Evolutionary conservation across 257 asterid genomes (phyloP), one percentile per base, ranked within the genome.

Genomic region (Jaltomata sinuosa): DNA sequence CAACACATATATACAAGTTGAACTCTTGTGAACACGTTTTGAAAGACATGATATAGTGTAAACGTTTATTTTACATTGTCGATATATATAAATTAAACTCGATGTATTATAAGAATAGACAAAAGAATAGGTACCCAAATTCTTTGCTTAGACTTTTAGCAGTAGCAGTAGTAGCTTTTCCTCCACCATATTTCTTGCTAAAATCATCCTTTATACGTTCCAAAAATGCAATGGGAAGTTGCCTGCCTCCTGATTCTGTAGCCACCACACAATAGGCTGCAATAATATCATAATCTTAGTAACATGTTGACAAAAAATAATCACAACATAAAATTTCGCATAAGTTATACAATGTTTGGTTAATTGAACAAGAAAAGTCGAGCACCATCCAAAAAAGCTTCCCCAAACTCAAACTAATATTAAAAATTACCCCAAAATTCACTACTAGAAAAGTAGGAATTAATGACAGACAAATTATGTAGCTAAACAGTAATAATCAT

Each of bases 241-340:
- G 90, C 45, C 92, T 89, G 3, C 94, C 94, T 22, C 89, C 93
- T 34, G 91, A 84, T 79, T 91, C 94, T 25, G 85, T 49, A 38
- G 94, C 94, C 77, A 91, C 94, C 31, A 89, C 91, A 42, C 94
- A 91, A 59, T 87, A 90, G 81, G 92, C 94, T 91, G 85, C 84
- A 84, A 65, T 47, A n/a, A n/a, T n/a, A n/a, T n/a, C n/a, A n/a
- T n/a, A n/a, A n/a, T n/a, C n/a, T n/a, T n/a, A n/a, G n/a, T n/a
- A n/a, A n/a, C n/a, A n/a, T n/a, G n/a, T n/a, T n/a, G n/a, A n/a
- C n/a, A n/a, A n/a, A 38, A 22, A 57, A 57, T n/a, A 57, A 59
- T 59, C 1, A 57, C 31, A 57, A 1, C 31, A 57, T 55, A 6
- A 38, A 71, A n/a, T 11, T n/a, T 1, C 14, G 18, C 11, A 6